These are phyloP conservation scores for Ploettnerulaceae sp. DNA, from an alignment of 2,329 filamentous ascomycete genomes.

Conservation along the genomic window DNA sequence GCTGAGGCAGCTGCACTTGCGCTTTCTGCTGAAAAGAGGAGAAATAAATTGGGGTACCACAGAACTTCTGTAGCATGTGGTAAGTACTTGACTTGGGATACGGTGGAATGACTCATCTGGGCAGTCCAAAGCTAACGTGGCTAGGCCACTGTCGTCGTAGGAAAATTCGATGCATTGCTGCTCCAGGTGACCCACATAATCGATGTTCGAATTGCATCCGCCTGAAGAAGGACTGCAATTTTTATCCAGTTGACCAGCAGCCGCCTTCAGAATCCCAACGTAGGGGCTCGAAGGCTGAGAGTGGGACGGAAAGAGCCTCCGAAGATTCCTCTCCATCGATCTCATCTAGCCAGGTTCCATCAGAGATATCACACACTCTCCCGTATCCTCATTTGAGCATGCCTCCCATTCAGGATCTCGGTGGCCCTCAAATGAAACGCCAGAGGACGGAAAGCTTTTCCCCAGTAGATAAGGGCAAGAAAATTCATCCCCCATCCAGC, in stretches of 20 bases:
- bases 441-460: slow-evolving; percentile 34
- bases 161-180: slow-evolving; percentile 86
- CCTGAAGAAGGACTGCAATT: slow-evolving; percentile 90
- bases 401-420: slow-evolving; percentile 43
- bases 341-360: slow-evolving; percentile 37
- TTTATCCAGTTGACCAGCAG: slow-evolving; percentile 80
- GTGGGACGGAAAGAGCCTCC: slow-evolving; percentile 35
- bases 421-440: slow-evolving; percentile 39
- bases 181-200: slow-evolving; percentile 65
- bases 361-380: slow-evolving; percentile 39
- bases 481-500: slow-evolving; percentile 4
- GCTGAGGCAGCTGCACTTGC: slow-evolving; percentile 32
- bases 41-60: slow-evolving; percentile 94
- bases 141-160: slow-evolving; percentile 84
- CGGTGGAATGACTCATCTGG: not conserved
- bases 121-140: not conserved
- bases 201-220: slow-evolving; percentile 91
- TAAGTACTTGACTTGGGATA: slow-evolving; percentile 49
- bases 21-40: slow-evolving; percentile 56
- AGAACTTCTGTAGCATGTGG: slow-evolving; percentile 92
- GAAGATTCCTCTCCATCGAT: slow-evolving; percentile 47
- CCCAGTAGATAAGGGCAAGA: slow-evolving; percentile 32
- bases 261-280: slow-evolving; percentile 44
- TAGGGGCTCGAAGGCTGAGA: slow-evolving; percentile 37
- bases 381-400: slow-evolving; percentile 42